Evolutionary conservation across 2,329 filamentous ascomycete genomes (phyloP).

Genomic region (Neopestalotiopsis clavispora): DNA sequence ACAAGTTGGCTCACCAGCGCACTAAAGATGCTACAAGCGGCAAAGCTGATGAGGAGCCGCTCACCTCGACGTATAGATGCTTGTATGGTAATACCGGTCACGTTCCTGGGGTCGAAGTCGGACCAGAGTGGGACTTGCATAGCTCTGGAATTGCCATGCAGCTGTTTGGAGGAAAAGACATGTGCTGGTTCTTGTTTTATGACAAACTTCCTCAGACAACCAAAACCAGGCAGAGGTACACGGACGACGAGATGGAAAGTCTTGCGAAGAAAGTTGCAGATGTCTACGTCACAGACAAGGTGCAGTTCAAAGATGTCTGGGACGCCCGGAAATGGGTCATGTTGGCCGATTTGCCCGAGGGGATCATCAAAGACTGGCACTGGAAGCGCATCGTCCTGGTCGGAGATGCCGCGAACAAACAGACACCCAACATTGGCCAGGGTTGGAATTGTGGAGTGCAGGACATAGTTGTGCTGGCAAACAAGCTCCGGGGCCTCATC

Average conservation of each 20-base stretch:
- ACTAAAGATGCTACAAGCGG: too few relatives aligned
- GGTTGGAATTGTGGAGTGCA: conserved; percentile 2
- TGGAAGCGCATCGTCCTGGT: conserved; percentile 3
- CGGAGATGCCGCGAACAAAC: conserved; percentile 8
- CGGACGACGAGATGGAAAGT: not conserved
- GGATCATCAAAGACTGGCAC: not conserved
- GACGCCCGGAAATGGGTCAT: not conserved
- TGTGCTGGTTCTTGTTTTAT: not conserved
- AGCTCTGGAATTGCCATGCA: not conserved
- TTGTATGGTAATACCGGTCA: not conserved
- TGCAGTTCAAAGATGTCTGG: not conserved
- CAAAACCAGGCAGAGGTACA: not conserved
- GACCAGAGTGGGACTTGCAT: not conserved
- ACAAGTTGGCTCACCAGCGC: not conserved
- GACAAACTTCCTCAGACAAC: not conserved
- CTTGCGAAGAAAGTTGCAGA: not conserved
- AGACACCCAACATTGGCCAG: not conserved
- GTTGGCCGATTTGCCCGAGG: conserved; percentile 6
- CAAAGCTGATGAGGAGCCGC: not conserved
- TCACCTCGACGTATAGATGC: not conserved
- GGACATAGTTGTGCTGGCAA: not conserved
- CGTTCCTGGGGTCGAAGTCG: not conserved
- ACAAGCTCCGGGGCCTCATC: not conserved
- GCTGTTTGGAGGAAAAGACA: not conserved
- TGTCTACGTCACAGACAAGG: not conserved